Base-by-base conservation (phyloP, 495 filamentous ascomycete genomes). In the Daldinia loculata region DNA sequence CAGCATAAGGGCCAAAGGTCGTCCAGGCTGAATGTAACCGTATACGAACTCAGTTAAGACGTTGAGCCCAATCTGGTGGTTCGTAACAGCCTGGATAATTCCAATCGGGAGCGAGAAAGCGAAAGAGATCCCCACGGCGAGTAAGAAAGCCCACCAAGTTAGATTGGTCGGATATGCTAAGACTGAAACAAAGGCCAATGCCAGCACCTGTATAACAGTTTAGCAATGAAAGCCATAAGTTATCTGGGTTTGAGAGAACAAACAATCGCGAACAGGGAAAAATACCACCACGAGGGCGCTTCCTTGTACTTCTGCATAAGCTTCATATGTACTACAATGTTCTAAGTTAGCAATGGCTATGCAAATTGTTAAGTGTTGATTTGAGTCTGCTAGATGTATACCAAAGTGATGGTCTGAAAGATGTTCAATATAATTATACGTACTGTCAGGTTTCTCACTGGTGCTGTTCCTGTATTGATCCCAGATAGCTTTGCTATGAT, bases 41-140 rank as follows among this genome's bases (percentile, higher is more conserved):
- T 86, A 89, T 55, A 93, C 81, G 66, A 92, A 92, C 77, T 92
- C 90, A 3, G 90, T 91, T 51, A 92, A 76, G 22, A 92, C 82
- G 61, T 91, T 91, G 27, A 91, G 75, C 27, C 89, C 90, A 60
- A 90, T 90, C 69, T 87, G 86, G 61, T 88, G 90, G 70, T 90
- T 91, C 2, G 89, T 91, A 36, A 90, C 79, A 0, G 89, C 90
- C 68, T 90, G 88, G 32, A 87, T 85, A 71, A 87, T 87, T 30
- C 85, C 85, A 52, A 86, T 86, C 3, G 86, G 86, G 24, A 89
- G 70, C 6, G 85, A 80, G 57, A 86, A 88, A 30, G 74, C 74
- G 67, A 87, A 84, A 8, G 86, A 84, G 72, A 87, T 86, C 43
- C 79, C 78, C n/a, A 89, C 87, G 4, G 88, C 86, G n/a, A 92